Base-by-base conservation (phyloP, 805 yeast species). In the Blastobotrys peoriensis region DNA sequence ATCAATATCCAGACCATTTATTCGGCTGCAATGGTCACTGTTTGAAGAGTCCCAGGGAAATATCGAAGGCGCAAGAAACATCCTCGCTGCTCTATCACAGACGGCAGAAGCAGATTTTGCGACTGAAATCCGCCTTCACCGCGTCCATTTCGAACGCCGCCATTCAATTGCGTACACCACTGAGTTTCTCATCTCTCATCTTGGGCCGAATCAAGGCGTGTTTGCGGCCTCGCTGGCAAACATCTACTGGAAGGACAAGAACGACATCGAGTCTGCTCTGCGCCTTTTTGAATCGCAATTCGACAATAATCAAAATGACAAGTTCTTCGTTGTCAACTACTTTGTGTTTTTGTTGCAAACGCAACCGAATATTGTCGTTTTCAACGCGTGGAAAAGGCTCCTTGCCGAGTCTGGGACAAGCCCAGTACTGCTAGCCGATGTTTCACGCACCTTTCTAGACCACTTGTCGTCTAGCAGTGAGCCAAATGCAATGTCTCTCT, bases 21-120 rank as follows among this genome's bases (percentile, higher is more conserved):
- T 65, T 10, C 50, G 69, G 30, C 44, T 58, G 18, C 59, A 54
- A 27, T 64, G 58, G 55, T 61, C 69, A 1, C 39, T 61, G 18
- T 64, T 55, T 38, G 68, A 63, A 45, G 69, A 64, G 41, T 41
- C 53, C 2, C 44, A 25, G 16, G 62, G 59, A 5, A 50, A 60
- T 18, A 5, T 49, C 9, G 55, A 46, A 5, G 21, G 43, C 10
- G 66, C 69, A 1, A 43, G 59, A 20, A 61, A 58, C 23, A 60
- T 64, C 15, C 46, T 54, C 5, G 35, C 8, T 25, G 30, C 53
- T 1, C 44, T 55, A 10, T 39, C 52, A 15, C 40, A 37, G 16
- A 47, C 48, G 25, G 36, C 53, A 16, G 54, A 54, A 8, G 10
- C 30, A 8, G 30, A 25, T 8, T 8, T 1, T 53, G 49, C 13